phyloP scores from a whole-genome alignment of 139 green algal species.

The Tetraselmis chui region DNA sequence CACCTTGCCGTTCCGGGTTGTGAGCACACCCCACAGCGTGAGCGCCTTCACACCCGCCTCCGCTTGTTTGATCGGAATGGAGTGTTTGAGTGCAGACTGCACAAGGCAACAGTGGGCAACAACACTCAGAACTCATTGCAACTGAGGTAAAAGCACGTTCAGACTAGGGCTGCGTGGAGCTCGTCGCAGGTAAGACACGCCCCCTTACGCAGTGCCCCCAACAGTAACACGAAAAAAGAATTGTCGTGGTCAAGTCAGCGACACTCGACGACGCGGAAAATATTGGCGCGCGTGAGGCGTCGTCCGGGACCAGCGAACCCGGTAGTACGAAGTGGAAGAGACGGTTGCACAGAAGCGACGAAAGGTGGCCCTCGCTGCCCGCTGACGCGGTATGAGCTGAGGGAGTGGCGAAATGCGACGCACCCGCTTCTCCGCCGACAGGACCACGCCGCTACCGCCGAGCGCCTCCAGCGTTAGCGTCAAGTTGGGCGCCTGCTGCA shows the following conservation, averaged over 20 bases:
- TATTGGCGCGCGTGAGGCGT: too few relatives aligned
- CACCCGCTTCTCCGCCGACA: conserved; percentile 51
- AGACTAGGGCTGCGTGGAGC: too few relatives aligned
- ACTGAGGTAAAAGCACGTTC: too few relatives aligned
- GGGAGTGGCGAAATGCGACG: background rate
- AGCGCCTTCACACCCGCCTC: conserved; percentile 49
- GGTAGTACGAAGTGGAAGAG: too few relatives aligned
- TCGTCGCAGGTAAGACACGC: too few relatives aligned
- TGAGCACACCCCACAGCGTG: conserved; percentile 49
- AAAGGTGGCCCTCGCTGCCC: too few relatives aligned
- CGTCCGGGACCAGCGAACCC: too few relatives aligned
- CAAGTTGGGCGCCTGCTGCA: conserved; percentile 45
- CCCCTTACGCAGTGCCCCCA: too few relatives aligned
- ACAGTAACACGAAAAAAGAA: too few relatives aligned
- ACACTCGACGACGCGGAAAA: too few relatives aligned
- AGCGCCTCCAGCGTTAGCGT: conserved; percentile 55
- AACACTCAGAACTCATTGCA: too few relatives aligned
- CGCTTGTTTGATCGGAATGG: conserved; percentile 53
- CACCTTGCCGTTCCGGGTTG: conserved; percentile 55
- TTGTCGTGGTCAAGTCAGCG: background rate
- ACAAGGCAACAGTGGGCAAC: background rate
- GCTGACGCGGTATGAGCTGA: background rate
- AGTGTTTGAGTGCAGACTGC: conserved; percentile 54
- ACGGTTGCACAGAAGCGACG: too few relatives aligned
- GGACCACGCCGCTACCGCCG: conserved; percentile 41